Evolutionary conservation across 495 filamentous ascomycete species (phyloP), one percentile per base, ranked within the genome.

Genomic region (Podospora appendiculata): DNA sequence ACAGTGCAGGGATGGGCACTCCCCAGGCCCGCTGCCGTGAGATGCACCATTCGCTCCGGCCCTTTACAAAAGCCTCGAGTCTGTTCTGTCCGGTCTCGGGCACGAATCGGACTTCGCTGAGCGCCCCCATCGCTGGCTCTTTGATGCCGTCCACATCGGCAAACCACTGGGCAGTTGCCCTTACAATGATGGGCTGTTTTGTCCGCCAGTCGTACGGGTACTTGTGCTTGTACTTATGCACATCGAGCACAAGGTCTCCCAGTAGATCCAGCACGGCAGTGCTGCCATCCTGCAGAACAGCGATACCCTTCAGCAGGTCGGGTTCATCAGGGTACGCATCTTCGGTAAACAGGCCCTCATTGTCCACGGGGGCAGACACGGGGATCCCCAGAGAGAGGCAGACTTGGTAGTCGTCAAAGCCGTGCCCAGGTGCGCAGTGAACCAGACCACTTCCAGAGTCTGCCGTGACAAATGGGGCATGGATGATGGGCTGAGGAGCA

Each of bases 161-260:
- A 59, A 99, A 97, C 93, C 93, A 99, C 70, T 99, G 93, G 41
- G 87, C 88, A 0, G 93, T 99, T 17, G 93, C 92, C 56, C 93
- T 70, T 14, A 96, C 77, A 53, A 99, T 89, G 25, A 97, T 81
- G 16, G 93, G 93, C 54, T 82, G 78, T 65, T 96, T 97, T 4
- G 93, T 93, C 35, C 94, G 78, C 94, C 93, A 97, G 66, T 99
- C 93, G 62, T 95, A 95, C 0, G 93, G 93, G 65, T 97, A 96
- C 64, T 95, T 96, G 75, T 97, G 94, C 50, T 70, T 70, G 66
- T 90, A 87, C 47, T 73, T 72, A 51, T 92, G 84, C 10, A 77
- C 76, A 4, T 75, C 71, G 19, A 96, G 68, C 12, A 97, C 77
- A 50, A 74, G 61, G 1, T 77, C 72, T 18, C 63, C 56, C 2